Conservation (phyloP, 192 early-diverging fungal genomes). For the Coemansia sp. region DNA sequence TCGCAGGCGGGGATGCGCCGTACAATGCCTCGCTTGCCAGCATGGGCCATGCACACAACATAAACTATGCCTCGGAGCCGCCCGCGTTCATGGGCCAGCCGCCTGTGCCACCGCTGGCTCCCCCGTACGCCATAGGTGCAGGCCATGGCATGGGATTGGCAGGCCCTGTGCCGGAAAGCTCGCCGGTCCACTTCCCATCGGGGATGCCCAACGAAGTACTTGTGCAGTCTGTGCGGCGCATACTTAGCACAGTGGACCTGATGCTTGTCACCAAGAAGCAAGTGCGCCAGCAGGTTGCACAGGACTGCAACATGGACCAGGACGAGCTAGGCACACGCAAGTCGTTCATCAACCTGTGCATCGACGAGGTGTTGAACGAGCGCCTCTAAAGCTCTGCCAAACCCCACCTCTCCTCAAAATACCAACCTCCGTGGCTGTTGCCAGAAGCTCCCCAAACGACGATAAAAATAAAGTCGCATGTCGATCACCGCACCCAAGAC, state of each 20-base stretch:
- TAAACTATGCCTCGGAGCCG: constrained; percentile 19
- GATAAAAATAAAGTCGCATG: constrained; percentile 14
- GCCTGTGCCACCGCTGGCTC: constrained; percentile 1
- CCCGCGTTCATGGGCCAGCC: constrained; percentile 6
- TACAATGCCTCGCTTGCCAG: constrained; percentile 27
- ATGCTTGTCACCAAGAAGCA: constrained; percentile 99
- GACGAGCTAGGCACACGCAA: constrained; percentile 80
- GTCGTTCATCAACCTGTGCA: constrained; percentile 85
- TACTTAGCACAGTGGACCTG: constrained; percentile 87
- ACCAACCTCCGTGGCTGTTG: not conserved
- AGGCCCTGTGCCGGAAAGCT: constrained; percentile 9
- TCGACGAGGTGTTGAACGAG: constrained; percentile 61
- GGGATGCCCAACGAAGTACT: constrained; percentile 73
- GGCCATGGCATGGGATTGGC: constrained; percentile 10
- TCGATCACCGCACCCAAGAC: too few species aligned
- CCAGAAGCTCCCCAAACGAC: not conserved
- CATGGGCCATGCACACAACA: constrained; percentile 16
- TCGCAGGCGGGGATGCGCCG: constrained; percentile 29
- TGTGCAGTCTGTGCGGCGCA: constrained; percentile 65
- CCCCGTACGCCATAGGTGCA: not conserved
- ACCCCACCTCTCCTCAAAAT: too few species aligned
- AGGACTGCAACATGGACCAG: constrained; percentile 69
- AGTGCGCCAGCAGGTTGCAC: constrained; percentile 86
- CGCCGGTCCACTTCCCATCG: constrained; percentile 33
- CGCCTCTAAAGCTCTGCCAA: constrained; percentile 18